A percentile compares a stretch with the other conserved stretches of the same genome.
phyloP scores from a whole-genome alignment of 768 basidiomycete species.

The Lyophyllum decastes region DNA sequence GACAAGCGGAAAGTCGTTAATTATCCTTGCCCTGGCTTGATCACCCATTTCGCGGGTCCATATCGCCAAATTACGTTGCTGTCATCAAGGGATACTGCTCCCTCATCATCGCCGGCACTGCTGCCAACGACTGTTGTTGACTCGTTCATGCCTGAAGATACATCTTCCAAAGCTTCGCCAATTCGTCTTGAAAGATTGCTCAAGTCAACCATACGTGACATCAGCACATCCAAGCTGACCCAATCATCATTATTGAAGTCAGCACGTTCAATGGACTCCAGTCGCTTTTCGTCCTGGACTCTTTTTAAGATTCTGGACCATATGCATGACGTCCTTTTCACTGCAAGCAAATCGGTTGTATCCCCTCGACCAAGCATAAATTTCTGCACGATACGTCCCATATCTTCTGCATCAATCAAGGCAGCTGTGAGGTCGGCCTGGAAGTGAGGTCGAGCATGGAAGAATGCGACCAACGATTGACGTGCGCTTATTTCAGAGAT shows the following conservation, averaged over 20 bases:
- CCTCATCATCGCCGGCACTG: neutral
- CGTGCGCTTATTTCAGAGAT: conserved; percentile 68
- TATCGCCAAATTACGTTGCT: conserved; percentile 22
- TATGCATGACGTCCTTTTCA: conserved; percentile 60
- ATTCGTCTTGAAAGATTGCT: conserved; percentile 58
- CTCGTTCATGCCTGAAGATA: conserved; percentile 21
- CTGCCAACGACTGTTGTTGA: neutral
- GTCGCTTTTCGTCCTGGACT: conserved; percentile 54
- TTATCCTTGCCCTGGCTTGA: conserved; percentile 62
- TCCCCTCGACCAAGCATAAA: conserved; percentile 72
- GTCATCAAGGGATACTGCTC: neutral
- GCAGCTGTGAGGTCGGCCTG: conserved; percentile 60
- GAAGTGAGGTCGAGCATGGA: conserved; percentile 60
- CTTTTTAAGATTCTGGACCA: conserved; percentile 58
- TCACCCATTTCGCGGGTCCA: conserved; percentile 50
- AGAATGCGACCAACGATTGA: conserved; percentile 77
- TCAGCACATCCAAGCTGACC: conserved; percentile 53
- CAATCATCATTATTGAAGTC: conserved; percentile 43
- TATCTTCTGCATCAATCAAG: conserved; percentile 66
- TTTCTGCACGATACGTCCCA: conserved; percentile 73
- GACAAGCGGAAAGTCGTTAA: neutral
- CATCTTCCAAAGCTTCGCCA: conserved; percentile 25
- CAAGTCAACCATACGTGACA: conserved; percentile 55
- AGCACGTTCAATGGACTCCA: conserved; percentile 43
- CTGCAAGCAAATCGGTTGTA: conserved; percentile 60